phyloP scores from a whole-genome alignment of 257 asterid genomes.

The Jaltomata sinuosa region DNA sequence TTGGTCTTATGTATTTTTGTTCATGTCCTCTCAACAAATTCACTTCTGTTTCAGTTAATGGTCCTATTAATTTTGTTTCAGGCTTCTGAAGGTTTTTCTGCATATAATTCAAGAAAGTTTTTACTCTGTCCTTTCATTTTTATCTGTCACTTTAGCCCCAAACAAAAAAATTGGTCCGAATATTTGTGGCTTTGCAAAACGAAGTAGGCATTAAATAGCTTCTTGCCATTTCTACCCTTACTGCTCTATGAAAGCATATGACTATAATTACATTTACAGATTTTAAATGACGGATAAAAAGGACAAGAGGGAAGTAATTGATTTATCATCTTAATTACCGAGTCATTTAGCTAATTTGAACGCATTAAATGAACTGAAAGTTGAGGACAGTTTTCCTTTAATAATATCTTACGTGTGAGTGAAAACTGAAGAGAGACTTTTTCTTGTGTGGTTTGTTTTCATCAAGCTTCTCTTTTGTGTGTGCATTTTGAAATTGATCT shows the following conservation, averaged over 20 bases:
- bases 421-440: background rate
- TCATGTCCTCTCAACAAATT: too few species aligned
- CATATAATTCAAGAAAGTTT: background rate
- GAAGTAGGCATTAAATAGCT: background rate
- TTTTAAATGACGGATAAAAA: background rate
- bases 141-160: background rate
- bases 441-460: background rate
- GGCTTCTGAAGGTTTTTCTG: slow-evolving; percentile 5
- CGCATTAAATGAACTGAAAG: background rate
- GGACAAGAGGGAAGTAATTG: background rate
- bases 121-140: background rate
- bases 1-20: too few species aligned
- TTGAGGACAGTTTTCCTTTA: background rate
- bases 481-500: background rate
- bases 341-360: background rate
- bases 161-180: background rate
- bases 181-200: background rate
- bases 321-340: background rate
- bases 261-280: background rate
- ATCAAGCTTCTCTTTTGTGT: background rate
- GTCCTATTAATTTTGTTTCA: too few species aligned
- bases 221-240: background rate
- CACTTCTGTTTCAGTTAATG: background rate
- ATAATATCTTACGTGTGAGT: background rate
- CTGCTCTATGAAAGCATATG: background rate